phyloP scores from a whole-genome alignment of 2,329 filamentous ascomycete genomes.

The Coleophoma eucalyptorum region DNA sequence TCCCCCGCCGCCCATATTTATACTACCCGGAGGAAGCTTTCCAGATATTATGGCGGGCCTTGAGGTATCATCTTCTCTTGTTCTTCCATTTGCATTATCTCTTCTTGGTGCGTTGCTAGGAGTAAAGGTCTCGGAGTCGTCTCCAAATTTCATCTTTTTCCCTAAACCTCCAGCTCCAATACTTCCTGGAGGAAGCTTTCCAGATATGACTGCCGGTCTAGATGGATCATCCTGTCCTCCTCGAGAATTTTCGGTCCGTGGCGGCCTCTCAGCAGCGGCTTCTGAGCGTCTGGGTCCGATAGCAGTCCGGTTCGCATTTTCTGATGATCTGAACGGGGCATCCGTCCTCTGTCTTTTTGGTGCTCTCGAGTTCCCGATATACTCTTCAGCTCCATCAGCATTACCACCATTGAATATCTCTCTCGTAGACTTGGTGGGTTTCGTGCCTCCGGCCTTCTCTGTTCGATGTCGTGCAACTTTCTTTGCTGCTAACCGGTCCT shows the following conservation, averaged over 20 bases:
- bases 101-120: constrained; percentile 29
- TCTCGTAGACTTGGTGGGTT: constrained; percentile 10
- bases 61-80: constrained; percentile 13
- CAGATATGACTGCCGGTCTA: constrained; percentile 21
- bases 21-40: constrained; percentile 31
- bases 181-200: constrained; percentile 32
- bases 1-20: constrained; percentile 21
- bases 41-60: constrained; percentile 22
- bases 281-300: constrained; percentile 9
- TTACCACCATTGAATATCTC: constrained; percentile 24
- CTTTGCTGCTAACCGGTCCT: constrained; percentile 79
- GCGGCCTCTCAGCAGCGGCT: constrained; percentile 1
- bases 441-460: constrained; percentile 21
- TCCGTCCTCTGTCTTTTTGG: constrained; percentile 42
- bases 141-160: constrained; percentile 9
- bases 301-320: constrained; percentile 4
- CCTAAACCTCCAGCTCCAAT: constrained; percentile 16
- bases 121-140: neutral
- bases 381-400: constrained; percentile 22
- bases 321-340: neutral
- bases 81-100: constrained; percentile 17
- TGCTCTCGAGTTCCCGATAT: constrained; percentile 25
- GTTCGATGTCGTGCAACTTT: constrained; percentile 55
- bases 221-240: constrained; percentile 3
- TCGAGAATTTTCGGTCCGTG: neutral